These are phyloP conservation scores for Aspergillus nomiae DNA, from an alignment of 2,329 filamentous ascomycete genomes.

Conservation along the genomic window DNA sequence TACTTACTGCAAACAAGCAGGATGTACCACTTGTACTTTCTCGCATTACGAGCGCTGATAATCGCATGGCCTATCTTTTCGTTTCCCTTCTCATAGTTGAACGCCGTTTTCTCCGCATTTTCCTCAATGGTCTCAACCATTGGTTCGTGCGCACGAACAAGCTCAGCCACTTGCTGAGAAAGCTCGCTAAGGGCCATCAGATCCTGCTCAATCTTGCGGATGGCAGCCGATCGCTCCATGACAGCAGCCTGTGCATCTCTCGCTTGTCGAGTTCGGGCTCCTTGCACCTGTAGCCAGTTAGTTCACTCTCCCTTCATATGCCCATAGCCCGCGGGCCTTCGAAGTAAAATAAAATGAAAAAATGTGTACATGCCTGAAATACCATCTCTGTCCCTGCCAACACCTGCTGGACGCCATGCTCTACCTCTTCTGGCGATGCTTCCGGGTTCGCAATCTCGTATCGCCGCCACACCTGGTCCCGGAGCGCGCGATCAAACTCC, in stretches of 20 bases:
- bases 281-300: conserved; percentile 12
- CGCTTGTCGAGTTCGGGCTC: conserved; percentile 11
- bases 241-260: conserved; percentile 13
- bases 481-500: conserved; percentile 6
- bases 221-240: conserved; percentile 15
- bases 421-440: conserved; percentile 9
- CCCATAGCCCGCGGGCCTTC: background rate
- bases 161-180: conserved; percentile 12
- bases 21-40: conserved; percentile 18
- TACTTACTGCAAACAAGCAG: conserved; percentile 15
- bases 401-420: conserved; percentile 12
- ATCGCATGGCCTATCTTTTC: conserved; percentile 8
- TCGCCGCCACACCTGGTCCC: conserved; percentile 13
- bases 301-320: background rate
- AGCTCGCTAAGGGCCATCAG: conserved; percentile 9
- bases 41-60: conserved; percentile 13
- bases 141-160: conserved; percentile 13
- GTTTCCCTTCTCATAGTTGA: background rate
- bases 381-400: background rate
- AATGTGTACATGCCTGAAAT: background rate
- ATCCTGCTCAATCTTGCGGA: conserved; percentile 18
- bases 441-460: conserved; percentile 15
- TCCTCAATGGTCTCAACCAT: conserved; percentile 4
- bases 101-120: background rate
- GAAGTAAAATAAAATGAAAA: no score